These are phyloP conservation scores for Fusarium marasasianum DNA, from an alignment of 2,329 filamentous ascomycete genomes.

Conservation along the genomic window DNA sequence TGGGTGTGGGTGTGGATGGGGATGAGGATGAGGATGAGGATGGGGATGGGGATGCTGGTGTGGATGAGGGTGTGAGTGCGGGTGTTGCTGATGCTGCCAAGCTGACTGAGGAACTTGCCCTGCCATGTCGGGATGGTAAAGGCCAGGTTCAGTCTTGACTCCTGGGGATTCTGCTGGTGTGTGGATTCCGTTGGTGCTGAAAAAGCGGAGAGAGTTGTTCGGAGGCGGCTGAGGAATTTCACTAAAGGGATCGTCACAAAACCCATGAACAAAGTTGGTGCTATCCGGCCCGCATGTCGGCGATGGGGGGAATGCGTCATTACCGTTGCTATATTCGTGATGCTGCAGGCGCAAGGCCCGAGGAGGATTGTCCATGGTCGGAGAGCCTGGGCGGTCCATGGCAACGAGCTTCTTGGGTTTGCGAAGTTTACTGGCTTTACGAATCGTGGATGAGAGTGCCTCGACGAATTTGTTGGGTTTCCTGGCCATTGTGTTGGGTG, in stretches of 20 bases:
- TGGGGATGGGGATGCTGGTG: slow-evolving; percentile 1
- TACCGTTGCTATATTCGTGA: slow-evolving; percentile 34
- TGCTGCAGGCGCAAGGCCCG: slow-evolving; percentile 48
- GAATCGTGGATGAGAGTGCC: slow-evolving; percentile 53
- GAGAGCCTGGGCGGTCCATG: slow-evolving; percentile 45
- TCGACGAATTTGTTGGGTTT: slow-evolving; percentile 54
- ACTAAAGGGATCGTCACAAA: slow-evolving; percentile 52
- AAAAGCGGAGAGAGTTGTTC: slow-evolving; percentile 43
- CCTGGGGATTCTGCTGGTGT: slow-evolving; percentile 53
- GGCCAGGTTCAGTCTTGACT: slow-evolving; percentile 45
- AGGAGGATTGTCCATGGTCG: slow-evolving; percentile 47
- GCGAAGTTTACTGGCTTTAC: slow-evolving; percentile 51
- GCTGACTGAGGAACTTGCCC: slow-evolving; percentile 29
- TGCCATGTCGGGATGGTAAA: slow-evolving; percentile 39
- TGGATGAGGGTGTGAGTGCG: slow-evolving; percentile 4
- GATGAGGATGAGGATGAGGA: background rate
- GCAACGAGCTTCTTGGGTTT: slow-evolving; percentile 41
- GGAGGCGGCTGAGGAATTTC: slow-evolving; percentile 44
- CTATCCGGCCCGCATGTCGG: slow-evolving; percentile 41
- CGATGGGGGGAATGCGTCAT: slow-evolving; percentile 40
- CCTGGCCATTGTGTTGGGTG: slow-evolving; percentile 43
- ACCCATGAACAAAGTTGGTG: slow-evolving; percentile 49
- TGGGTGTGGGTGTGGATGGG: background rate
- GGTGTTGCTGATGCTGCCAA: slow-evolving; percentile 40
- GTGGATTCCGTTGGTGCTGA: slow-evolving; percentile 45